These are phyloP conservation scores for Sporothrix protearum DNA, from an alignment of 2,329 filamentous ascomycete genomes.

Conservation along the genomic window DNA sequence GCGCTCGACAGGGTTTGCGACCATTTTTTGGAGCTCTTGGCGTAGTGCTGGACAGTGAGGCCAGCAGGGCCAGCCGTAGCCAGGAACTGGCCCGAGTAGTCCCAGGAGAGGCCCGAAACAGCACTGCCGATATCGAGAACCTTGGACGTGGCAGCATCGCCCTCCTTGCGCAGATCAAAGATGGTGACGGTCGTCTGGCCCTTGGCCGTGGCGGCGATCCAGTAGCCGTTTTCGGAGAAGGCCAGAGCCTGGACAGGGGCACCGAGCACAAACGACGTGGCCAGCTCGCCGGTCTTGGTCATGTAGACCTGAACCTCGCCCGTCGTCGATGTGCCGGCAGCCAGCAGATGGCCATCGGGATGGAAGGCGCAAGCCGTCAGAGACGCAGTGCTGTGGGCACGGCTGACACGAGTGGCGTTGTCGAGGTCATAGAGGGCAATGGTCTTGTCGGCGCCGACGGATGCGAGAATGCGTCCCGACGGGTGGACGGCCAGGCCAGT, in stretches of 20 bases:
- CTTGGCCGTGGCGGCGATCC: slow-evolving; percentile 80
- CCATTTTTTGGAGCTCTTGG: slow-evolving; percentile 84
- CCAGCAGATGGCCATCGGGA: slow-evolving; percentile 92
- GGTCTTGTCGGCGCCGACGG: slow-evolving; percentile 86
- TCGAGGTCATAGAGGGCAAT: slow-evolving; percentile 83
- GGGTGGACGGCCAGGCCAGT: slow-evolving; percentile 79
- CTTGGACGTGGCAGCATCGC: slow-evolving; percentile 75
- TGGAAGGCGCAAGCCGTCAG: slow-evolving; percentile 82
- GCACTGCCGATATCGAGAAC: slow-evolving; percentile 81
- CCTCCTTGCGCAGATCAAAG: slow-evolving; percentile 89
- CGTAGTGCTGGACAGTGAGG: slow-evolving; percentile 83
- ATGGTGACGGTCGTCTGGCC: slow-evolving; percentile 75
- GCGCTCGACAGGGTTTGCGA: slow-evolving; percentile 77
- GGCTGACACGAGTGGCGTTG: slow-evolving; percentile 64
- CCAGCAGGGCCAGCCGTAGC: slow-evolving; percentile 76
- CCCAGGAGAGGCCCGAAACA: slow-evolving; percentile 78
- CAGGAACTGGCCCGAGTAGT: slow-evolving; percentile 92
- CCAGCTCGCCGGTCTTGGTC: slow-evolving; percentile 71
- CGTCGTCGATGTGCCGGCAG: slow-evolving; percentile 70
- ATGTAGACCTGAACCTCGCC: slow-evolving; percentile 88
- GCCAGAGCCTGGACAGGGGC: slow-evolving; percentile 70
- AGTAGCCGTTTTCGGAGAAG: slow-evolving; percentile 97
- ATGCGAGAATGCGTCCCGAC: slow-evolving; percentile 76
- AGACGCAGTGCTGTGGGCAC: slow-evolving; percentile 73
- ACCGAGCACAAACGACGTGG: slow-evolving; percentile 67